Evolutionary conservation across 345 rosid genomes (phyloP).

Genomic region (Atalantia buxifolia): DNA sequence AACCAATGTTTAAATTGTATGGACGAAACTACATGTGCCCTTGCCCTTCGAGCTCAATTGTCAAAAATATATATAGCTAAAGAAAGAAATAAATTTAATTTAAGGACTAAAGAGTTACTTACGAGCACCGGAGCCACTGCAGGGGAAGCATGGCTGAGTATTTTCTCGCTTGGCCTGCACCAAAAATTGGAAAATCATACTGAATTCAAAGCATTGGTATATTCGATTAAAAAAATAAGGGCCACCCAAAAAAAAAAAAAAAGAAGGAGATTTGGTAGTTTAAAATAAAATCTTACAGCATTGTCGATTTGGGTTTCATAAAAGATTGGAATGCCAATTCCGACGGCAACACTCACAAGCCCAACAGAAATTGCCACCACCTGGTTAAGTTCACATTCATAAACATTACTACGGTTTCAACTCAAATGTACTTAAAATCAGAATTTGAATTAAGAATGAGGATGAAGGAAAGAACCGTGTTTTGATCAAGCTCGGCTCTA

Average conservation of each 20-base stretch:
- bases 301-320: constrained; percentile 81
- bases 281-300: constrained; percentile 47
- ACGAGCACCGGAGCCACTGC: constrained; percentile 93
- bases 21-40: no score
- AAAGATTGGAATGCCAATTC: constrained; percentile 83
- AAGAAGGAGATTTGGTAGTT: not conserved
- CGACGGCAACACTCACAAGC: constrained; percentile 70
- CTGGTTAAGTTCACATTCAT: constrained; percentile 29
- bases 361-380: constrained; percentile 82
- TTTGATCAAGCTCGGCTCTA: constrained; percentile 80
- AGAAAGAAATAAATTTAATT: not conserved
- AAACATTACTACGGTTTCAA: not conserved
- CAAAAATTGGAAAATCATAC: not conserved
- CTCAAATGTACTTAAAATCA: not conserved
- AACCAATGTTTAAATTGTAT: not conserved
- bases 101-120: constrained; percentile 21
- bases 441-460: not conserved
- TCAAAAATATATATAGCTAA: not conserved
- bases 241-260: no score
- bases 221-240: not conserved
- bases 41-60: not conserved
- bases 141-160: constrained; percentile 95
- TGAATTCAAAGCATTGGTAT: not conserved
- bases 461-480: constrained; percentile 51
- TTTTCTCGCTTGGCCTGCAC: constrained; percentile 79